A percentile compares a stretch with the other conserved stretches of the same genome.
Evolutionary conservation across 768 basidiomycete species (phyloP).

Genomic region (Rickenella mellea): DNA sequence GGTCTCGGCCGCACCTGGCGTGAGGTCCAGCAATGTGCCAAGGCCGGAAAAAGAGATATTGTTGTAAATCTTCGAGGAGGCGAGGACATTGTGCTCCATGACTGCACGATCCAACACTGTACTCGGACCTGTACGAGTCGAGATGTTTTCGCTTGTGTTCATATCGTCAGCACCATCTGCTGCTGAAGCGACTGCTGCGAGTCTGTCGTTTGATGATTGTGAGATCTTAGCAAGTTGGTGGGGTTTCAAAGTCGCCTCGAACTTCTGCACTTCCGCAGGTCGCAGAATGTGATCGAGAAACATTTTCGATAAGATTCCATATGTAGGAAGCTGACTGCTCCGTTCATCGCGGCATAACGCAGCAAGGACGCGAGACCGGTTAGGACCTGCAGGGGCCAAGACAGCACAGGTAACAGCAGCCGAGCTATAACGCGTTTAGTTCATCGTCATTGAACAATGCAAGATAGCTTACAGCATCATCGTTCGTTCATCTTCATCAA

Average conservation of each 20-base stretch:
- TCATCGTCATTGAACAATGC: conserved; percentile 4
- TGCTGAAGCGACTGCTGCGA: conserved; percentile 58
- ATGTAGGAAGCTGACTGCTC: conserved; percentile 64
- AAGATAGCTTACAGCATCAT: conserved; percentile 69
- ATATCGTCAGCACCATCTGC: conserved; percentile 36
- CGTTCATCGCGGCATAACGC: conserved; percentile 93
- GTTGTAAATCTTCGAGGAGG: conserved; percentile 94
- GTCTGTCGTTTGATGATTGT: conserved; percentile 72
- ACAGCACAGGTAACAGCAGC: conserved; percentile 96
- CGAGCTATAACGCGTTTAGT: conserved; percentile 52
- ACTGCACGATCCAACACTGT: conserved; percentile 96
- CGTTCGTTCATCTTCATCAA: conserved; percentile 88
- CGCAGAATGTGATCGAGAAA: conserved; percentile 96
- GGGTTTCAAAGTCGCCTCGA: conserved; percentile 76
- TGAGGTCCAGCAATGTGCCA: conserved; percentile 80
- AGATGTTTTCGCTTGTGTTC: conserved; percentile 41
- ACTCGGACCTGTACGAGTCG: conserved; percentile 82
- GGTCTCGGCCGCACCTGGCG: conserved; percentile 88
- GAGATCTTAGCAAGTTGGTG: conserved; percentile 93
- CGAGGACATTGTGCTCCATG: conserved; percentile 96
- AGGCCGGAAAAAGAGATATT: conserved; percentile 96
- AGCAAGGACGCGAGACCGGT: conserved; percentile 86
- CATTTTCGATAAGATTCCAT: conserved; percentile 94
- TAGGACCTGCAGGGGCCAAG: conserved; percentile 93
- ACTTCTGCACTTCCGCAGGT: conserved; percentile 79